These are phyloP conservation scores for Erigeron canadensis DNA, from an alignment of 129 eudicot species.

Conservation along the genomic window DNA sequence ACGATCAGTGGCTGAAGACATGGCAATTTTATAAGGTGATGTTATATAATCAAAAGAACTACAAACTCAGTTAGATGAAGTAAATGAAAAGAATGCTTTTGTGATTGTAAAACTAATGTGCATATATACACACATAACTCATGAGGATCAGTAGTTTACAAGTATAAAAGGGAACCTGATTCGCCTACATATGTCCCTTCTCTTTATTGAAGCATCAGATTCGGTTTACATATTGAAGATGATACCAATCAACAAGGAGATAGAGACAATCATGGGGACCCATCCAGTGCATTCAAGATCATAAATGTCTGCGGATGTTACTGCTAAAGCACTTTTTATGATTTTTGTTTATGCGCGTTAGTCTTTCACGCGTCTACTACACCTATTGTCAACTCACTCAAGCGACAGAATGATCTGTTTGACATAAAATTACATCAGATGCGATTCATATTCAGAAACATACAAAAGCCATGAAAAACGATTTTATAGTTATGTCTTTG, in stretches of 20 bases:
- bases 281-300: neutral
- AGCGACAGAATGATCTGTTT: neutral
- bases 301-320: neutral
- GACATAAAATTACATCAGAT: neutral
- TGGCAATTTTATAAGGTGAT: constrained; percentile 6
- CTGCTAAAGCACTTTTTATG: constrained; percentile 3
- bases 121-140: neutral
- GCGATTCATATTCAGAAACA: neutral
- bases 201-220: constrained; percentile 16
- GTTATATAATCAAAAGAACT: neutral
- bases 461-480: constrained; percentile 1
- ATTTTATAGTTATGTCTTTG: neutral
- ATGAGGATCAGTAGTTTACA: constrained; percentile 4
- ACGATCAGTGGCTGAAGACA: constrained; percentile 16
- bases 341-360: constrained; percentile 20
- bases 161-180: constrained; percentile 12
- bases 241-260: constrained; percentile 13
- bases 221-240: constrained; percentile 8
- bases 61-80: neutral
- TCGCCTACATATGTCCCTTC: neutral
- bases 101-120: neutral
- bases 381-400: neutral
- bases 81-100: neutral
- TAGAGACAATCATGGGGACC: constrained; percentile 19
- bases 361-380: constrained; percentile 25